phyloP scores from a whole-genome alignment of 371 early-diverging fungal genomes.

The Batkoa obscura region DNA sequence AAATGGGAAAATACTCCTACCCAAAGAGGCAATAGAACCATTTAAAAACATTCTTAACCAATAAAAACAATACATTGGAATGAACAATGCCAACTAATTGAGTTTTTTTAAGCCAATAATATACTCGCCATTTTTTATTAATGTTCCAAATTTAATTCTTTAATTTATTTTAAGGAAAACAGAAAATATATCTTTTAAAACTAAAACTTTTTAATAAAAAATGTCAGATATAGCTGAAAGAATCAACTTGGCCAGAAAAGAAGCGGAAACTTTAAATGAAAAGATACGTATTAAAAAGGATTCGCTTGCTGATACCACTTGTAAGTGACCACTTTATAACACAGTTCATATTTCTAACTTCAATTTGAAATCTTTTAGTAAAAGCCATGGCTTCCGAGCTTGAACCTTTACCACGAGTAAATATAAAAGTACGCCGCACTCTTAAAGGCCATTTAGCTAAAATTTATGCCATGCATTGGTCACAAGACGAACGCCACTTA shows the following conservation, averaged over 20 bases:
- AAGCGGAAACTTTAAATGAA: slow-evolving; percentile 88
- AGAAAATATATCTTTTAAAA: no score
- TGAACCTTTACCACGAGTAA: slow-evolving; percentile 67
- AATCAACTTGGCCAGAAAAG: slow-evolving; percentile 75
- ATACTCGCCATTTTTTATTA: no score
- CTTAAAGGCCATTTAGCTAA: slow-evolving; percentile 96
- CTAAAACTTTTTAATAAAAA: no score
- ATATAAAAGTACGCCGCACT: slow-evolving; percentile 86
- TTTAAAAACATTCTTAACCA: no score
- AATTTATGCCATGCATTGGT: slow-evolving; percentile 99
- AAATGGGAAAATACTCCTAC: no score
- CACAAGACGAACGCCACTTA: slow-evolving; percentile 76
- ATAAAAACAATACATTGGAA: no score
- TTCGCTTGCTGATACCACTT: slow-evolving; percentile 79
- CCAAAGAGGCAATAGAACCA: no score
- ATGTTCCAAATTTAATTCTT: no score
- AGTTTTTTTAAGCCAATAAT: no score
- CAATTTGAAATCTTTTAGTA: slow-evolving; percentile 10
- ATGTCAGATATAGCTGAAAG: slow-evolving; percentile 68
- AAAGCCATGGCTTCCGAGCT: slow-evolving; percentile 28
- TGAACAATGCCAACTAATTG: no score
- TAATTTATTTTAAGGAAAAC: no score
- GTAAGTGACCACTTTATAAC: slow-evolving; percentile 21
- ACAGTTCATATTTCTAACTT: neutral
- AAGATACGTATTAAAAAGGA: slow-evolving; percentile 84